Conservation (phyloP, 345 rosid genomes). For the Hibiscus trionum region DNA sequence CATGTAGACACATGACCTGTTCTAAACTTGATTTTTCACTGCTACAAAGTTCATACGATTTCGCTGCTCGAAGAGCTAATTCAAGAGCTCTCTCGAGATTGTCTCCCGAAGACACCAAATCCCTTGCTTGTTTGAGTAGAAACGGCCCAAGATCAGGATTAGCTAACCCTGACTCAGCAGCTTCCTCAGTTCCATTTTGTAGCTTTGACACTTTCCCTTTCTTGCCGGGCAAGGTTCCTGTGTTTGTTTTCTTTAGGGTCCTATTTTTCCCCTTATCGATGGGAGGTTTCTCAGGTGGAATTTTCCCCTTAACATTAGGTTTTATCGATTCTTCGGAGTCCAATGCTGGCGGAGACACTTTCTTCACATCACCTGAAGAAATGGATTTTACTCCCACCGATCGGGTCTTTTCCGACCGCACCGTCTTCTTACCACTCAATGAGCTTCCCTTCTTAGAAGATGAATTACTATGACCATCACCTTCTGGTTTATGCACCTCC, state of each 20-base stretch:
- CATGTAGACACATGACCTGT: constrained; percentile 74
- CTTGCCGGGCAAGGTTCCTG: constrained; percentile 26
- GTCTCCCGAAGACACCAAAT: constrained; percentile 63
- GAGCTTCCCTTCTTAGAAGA: constrained; percentile 18
- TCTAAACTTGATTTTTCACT: constrained; percentile 62
- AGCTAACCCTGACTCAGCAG: constrained; percentile 30
- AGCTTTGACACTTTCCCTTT: constrained; percentile 39
- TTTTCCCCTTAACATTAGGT: constrained; percentile 30
- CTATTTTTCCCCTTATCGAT: constrained; percentile 28
- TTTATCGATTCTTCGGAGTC: constrained; percentile 30
- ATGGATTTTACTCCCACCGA: constrained; percentile 26
- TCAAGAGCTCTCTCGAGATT: constrained; percentile 65
- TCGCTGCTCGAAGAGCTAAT: constrained; percentile 58
- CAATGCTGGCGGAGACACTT: constrained; percentile 23
- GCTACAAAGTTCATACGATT: constrained; percentile 56
- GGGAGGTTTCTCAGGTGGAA: constrained; percentile 36
- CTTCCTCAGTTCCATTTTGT: constrained; percentile 38
- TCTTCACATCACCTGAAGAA: constrained; percentile 32
- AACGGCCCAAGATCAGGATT: constrained; percentile 64
- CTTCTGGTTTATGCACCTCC: constrained; percentile 39
- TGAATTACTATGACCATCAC: constrained; percentile 28
- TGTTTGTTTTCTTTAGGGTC: constrained; percentile 34
- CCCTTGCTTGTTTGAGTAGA: constrained; percentile 65
- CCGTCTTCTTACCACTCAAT: constrained; percentile 36
- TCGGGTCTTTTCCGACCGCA: constrained; percentile 29